Evolutionary conservation across 2,329 filamentous ascomycete genomes (phyloP), one percentile per base, ranked within the genome.

Genomic region (Tolypocladium amazonense): DNA sequence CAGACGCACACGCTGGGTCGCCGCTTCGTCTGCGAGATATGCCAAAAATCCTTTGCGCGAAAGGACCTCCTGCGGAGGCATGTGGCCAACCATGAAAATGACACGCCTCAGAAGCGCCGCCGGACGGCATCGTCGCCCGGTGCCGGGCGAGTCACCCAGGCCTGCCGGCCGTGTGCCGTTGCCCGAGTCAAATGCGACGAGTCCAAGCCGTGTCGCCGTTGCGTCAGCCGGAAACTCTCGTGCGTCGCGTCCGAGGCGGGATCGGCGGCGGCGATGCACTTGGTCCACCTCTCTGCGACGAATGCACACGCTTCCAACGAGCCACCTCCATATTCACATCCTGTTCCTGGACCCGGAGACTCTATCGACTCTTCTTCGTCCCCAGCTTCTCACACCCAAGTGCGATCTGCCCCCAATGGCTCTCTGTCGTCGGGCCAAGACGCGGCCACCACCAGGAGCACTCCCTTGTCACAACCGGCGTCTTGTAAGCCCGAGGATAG

Each of bases 131-230:
- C 77, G 1, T 77, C 77, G 0, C 76, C 77, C 3, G 76, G 73
- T 20, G 72, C 77, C 2, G 76, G 77, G 25, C 78, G 81, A 15
- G 81, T 83, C 14, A 79, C 76, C 12, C 79, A 82, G 63, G 81
- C 81, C 18, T 83, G 81, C 63, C 75, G 76, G 30, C 71, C 77
- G 12, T 83, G 81, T 62, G 80, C 81, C 4, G 68, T 75, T 23
- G 80, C 81, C 14, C 73, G 81, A 25, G 79, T 83, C 53, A 83
- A 82, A 64, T 83, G 81, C 62, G 79, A 82, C 62, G 81, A 83
- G 60, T 66, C 72, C 27, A 83, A 83, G 68, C 81, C 81, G 38
- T 83, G 81, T 65, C 75, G 76, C 23, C 75, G 80, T 37, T 83
- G 81, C 63, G 71, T 76, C 57, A 76, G 72, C 58, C 75, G 80